These are phyloP conservation scores for Penicillium paneum DNA, from an alignment of 2,329 filamentous ascomycete genomes.

Conservation along the genomic window DNA sequence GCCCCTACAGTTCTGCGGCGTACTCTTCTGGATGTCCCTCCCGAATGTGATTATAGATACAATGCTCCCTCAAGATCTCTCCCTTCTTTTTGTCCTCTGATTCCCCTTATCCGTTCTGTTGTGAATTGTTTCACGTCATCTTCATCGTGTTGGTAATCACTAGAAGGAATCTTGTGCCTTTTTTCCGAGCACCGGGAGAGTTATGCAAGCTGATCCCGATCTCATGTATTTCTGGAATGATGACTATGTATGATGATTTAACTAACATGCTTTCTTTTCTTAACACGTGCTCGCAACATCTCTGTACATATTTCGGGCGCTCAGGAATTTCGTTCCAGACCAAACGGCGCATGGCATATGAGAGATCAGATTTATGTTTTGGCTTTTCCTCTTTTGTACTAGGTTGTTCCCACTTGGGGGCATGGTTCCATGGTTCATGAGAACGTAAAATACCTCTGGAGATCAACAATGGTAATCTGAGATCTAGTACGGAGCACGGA, in stretches of 20 bases:
- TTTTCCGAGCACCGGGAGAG: background rate
- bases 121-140: background rate
- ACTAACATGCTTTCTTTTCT: background rate
- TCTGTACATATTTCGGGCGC: conserved; percentile 17
- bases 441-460: background rate
- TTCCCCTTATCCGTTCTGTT: conserved; percentile 8
- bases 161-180: background rate
- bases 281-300: background rate
- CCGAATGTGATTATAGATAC: conserved; percentile 15
- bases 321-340: conserved; percentile 14
- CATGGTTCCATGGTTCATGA: background rate
- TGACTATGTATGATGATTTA: background rate
- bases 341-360: conserved; percentile 21
- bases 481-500: background rate
- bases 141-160: conserved; percentile 13
- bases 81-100: background rate
- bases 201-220: background rate
- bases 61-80: conserved; percentile 1
- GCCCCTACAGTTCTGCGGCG: conserved; percentile 18
- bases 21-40: conserved; percentile 21
- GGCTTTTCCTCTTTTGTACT: conserved; percentile 5
- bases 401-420: background rate
- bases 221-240: conserved; percentile 1
- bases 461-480: background rate
- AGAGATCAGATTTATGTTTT: conserved; percentile 19